phyloP scores from a whole-genome alignment of 129 eudicot genomes.

The Chrysanthemum lavandulifolium region DNA sequence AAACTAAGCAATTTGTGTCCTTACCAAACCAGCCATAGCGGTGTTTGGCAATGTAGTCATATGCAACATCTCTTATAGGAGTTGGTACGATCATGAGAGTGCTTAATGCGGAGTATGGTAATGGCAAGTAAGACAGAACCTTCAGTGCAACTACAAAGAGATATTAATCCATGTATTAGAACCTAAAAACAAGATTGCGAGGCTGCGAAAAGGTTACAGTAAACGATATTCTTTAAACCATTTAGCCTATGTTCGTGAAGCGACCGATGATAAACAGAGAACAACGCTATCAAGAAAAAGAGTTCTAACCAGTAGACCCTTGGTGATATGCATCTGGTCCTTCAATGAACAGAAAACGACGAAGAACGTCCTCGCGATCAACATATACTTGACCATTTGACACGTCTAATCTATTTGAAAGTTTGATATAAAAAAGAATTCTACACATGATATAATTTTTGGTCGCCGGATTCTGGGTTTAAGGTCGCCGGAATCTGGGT shows the following conservation, averaged over 20 bases:
- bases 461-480: no score
- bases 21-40: slow-evolving; percentile 91
- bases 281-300: slow-evolving; percentile 11
- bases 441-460: no score
- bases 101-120: slow-evolving; percentile 77
- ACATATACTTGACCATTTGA: background rate
- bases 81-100: slow-evolving; percentile 60
- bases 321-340: slow-evolving; percentile 80
- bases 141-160: slow-evolving; percentile 73
- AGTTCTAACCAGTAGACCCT: slow-evolving; percentile 76
- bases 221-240: background rate
- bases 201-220: no score
- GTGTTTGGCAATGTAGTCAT: slow-evolving; percentile 73
- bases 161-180: background rate
- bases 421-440: no score
- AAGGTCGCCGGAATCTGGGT: no score
- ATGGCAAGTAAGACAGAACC: slow-evolving; percentile 80
- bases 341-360: slow-evolving; percentile 85
- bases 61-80: slow-evolving; percentile 78
- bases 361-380: slow-evolving; percentile 76
- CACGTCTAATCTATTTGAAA: no score
- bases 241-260: slow-evolving; percentile 16
- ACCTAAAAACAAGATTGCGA: background rate
- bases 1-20: slow-evolving; percentile 74
- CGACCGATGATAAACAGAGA: background rate